Percentiles rank a stretch among this genome's conserved stretches.
Evolutionary conservation across 1,284 basidiomycete genomes (phyloP).

Genomic region (Ceratobasidium sp.): DNA sequence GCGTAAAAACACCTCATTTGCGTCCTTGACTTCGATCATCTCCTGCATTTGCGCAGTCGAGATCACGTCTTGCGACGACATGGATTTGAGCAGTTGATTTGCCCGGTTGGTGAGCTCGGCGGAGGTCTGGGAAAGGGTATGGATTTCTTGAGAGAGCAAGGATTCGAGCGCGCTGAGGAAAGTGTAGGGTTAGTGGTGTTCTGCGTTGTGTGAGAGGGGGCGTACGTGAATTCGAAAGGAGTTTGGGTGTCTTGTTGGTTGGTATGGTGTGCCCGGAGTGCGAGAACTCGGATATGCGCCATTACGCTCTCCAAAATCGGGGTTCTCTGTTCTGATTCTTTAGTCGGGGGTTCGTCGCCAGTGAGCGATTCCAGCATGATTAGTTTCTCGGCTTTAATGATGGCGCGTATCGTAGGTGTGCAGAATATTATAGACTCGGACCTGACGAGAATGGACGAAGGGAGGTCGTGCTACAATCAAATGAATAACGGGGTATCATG

Average conservation of each 20-base stretch:
- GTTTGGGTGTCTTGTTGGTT: constrained; percentile 6
- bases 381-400: constrained; percentile 44
- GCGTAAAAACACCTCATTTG: constrained; percentile 45
- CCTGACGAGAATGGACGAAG: constrained; percentile 41
- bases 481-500: not conserved
- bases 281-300: constrained; percentile 34
- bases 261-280: constrained; percentile 7
- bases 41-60: constrained; percentile 47
- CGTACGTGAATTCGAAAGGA: constrained; percentile 45
- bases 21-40: constrained; percentile 47
- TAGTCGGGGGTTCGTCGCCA: not conserved
- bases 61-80: constrained; percentile 47
- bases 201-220: not conserved
- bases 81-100: constrained; percentile 36
- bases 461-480: constrained; percentile 42
- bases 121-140: constrained; percentile 37
- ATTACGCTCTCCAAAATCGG: constrained; percentile 34
- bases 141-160: constrained; percentile 43
- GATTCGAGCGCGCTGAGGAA: constrained; percentile 42
- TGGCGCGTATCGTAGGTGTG: constrained; percentile 42
- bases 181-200: not conserved
- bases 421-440: constrained; percentile 46
- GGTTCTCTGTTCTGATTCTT: constrained; percentile 10
- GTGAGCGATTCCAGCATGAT: constrained; percentile 44
- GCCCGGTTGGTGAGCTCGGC: constrained; percentile 41